Evolutionary conservation across 768 basidiomycete species (phyloP).

Genomic region (Calvatia gigantea): DNA sequence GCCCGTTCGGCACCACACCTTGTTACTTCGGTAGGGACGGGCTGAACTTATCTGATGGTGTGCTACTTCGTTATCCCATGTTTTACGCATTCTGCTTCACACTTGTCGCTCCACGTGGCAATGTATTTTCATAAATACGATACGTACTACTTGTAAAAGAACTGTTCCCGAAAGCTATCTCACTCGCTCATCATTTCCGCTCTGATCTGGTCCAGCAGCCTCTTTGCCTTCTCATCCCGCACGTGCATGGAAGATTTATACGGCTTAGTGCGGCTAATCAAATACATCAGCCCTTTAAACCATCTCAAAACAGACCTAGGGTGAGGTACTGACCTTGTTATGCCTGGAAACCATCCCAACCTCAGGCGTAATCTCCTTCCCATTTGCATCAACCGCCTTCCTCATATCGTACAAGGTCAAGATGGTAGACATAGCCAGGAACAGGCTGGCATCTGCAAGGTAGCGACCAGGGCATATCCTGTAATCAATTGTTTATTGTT

Average conservation of each 20-base stretch:
- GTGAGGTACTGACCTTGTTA: not conserved
- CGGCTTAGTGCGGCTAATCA: constrained; percentile 5
- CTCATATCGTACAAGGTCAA: constrained; percentile 26
- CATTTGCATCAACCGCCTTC: constrained; percentile 13
- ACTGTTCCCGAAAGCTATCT: no score
- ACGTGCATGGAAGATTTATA: not conserved
- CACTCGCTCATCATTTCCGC: not conserved
- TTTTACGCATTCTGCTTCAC: no score
- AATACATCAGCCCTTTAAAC: not conserved
- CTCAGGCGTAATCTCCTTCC: constrained; percentile 24
- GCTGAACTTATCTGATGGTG: constrained; percentile 11
- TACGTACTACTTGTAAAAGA: no score
- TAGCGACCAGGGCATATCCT: constrained; percentile 38
- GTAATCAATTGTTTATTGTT: not conserved
- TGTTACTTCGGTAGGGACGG: constrained; percentile 13
- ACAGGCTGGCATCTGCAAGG: constrained; percentile 38
- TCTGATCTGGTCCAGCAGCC: not conserved
- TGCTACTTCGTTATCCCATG: not conserved
- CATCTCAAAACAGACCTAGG: constrained; percentile 7
- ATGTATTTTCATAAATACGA: no score
- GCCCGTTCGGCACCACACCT: constrained; percentile 15
- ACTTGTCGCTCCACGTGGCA: no score
- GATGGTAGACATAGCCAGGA: constrained; percentile 23
- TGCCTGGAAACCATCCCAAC: not conserved
- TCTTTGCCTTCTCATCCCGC: not conserved